A percentile compares a stretch with the other conserved stretches of the same genome.
These are phyloP conservation scores for Pseudocercospora musae DNA, from an alignment of 2,329 filamentous ascomycete genomes.

Conservation along the genomic window DNA sequence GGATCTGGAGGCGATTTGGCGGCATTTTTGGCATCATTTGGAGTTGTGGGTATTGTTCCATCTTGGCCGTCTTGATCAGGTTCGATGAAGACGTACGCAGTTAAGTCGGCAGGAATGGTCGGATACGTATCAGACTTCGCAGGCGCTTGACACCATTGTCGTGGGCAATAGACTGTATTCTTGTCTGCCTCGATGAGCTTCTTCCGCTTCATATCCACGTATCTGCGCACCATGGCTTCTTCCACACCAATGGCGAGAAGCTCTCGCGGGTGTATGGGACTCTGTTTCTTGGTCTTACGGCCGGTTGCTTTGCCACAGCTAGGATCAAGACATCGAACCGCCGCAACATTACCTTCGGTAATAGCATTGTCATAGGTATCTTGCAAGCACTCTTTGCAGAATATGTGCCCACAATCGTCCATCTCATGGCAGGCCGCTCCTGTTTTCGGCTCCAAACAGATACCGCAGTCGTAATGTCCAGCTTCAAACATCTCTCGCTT, in stretches of 20 bases:
- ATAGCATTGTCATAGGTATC: constrained; percentile 91
- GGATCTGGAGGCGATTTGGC: constrained; percentile 26
- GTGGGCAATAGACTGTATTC: constrained; percentile 86
- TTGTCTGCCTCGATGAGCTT: constrained; percentile 88
- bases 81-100: constrained; percentile 37
- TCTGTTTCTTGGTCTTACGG: constrained; percentile 57
- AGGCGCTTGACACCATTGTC: constrained; percentile 87
- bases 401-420: constrained; percentile 82
- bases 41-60: not conserved
- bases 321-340: constrained; percentile 76
- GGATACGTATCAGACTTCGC: constrained; percentile 58
- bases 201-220: constrained; percentile 87
- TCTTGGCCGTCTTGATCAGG: constrained; percentile 34
- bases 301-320: constrained; percentile 57
- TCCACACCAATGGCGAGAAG: constrained; percentile 54
- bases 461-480: constrained; percentile 80
- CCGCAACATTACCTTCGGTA: constrained; percentile 73
- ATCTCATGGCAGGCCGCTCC: constrained; percentile 72
- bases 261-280: constrained; percentile 75
- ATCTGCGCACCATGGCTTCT: constrained; percentile 73
- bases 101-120: constrained; percentile 43
- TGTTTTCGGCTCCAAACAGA: constrained; percentile 91
- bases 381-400: constrained; percentile 81
- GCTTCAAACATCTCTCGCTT: constrained; percentile 73
- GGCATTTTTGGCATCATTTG: not conserved